Conservation (phyloP, 176 grass and related monocot genomes). For the Paspalum notatum region DNA sequence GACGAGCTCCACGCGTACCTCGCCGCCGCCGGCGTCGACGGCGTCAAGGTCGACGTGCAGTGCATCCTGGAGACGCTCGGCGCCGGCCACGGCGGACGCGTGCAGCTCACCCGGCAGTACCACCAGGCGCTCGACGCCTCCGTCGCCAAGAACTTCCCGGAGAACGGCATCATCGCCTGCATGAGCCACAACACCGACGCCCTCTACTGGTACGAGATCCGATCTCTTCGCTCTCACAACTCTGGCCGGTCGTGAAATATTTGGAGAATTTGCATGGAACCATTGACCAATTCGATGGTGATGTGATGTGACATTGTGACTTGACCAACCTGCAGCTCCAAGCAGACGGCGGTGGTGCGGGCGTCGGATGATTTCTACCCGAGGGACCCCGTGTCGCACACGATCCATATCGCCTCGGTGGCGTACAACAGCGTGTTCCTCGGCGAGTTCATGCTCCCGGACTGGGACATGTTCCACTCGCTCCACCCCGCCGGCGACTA, state of each 20-base stretch:
- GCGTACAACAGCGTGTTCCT: conserved; percentile 95
- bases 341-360: conserved; percentile 91
- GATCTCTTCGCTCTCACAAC: background rate
- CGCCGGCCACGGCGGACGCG: conserved; percentile 70
- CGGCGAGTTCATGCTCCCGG: conserved; percentile 97
- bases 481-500: conserved; percentile 85
- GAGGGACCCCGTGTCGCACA: conserved; percentile 81
- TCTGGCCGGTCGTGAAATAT: background rate
- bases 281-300: background rate
- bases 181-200: conserved; percentile 98
- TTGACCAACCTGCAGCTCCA: conserved; percentile 50
- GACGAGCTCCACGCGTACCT: conserved; percentile 89
- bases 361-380: conserved; percentile 97
- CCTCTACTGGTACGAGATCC: conserved; percentile 69
- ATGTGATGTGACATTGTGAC: too few relatives aligned
- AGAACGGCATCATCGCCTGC: conserved; percentile 96
- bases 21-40: conserved; percentile 75
- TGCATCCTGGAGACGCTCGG: conserved; percentile 93
- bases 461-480: conserved; percentile 99
- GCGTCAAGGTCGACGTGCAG: conserved; percentile 97
- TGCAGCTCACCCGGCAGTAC: conserved; percentile 72
- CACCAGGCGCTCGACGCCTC: conserved; percentile 91
- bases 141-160: conserved; percentile 76
- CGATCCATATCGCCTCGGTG: conserved; percentile 91
- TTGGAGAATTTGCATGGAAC: background rate